Evolutionary conservation across 2,329 filamentous ascomycete species (phyloP).

Genomic region (Trichoderma arundinaceum): DNA sequence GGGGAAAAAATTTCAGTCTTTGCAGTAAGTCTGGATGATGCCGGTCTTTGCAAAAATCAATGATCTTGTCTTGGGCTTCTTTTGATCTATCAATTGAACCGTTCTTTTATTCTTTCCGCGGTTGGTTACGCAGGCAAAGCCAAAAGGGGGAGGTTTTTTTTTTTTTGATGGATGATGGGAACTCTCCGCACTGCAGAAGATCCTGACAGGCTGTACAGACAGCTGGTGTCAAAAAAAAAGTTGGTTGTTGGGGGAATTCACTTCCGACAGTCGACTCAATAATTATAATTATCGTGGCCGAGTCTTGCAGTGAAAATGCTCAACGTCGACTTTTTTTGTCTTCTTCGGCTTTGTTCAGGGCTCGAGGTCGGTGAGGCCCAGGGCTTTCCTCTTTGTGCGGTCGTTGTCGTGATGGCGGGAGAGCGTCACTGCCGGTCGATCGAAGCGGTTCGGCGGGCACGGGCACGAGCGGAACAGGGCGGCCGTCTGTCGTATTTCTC

Average conservation of each 20-base stretch:
- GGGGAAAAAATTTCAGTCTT: constrained; percentile 22
- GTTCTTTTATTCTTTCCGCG: constrained; percentile 20
- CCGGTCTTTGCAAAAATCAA: constrained; percentile 27
- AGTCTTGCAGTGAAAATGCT: constrained; percentile 13
- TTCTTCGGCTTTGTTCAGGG: background rate
- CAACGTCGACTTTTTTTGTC: background rate
- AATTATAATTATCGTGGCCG: constrained; percentile 10
- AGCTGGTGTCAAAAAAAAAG: constrained; percentile 9
- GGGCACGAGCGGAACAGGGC: constrained; percentile 7
- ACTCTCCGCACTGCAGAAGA: constrained; percentile 29
- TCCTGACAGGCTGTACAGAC: constrained; percentile 23
- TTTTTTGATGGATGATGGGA: constrained; percentile 24
- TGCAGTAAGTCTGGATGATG: constrained; percentile 30
- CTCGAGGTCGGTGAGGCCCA: constrained; percentile 21
- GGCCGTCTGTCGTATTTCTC: constrained; percentile 11
- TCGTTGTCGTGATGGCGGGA: constrained; percentile 20
- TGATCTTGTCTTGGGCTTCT: constrained; percentile 25
- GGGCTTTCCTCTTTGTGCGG: constrained; percentile 3
- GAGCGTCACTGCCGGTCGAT: constrained; percentile 28
- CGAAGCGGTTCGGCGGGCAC: constrained; percentile 25
- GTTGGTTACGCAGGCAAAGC: constrained; percentile 13
- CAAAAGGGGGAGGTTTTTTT: constrained; percentile 10
- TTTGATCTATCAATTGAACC: constrained; percentile 27
- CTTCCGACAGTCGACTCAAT: constrained; percentile 10
- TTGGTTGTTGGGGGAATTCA: background rate